Conservation (phyloP, 2,329 filamentous ascomycete species). For the Saccharata proteae region DNA sequence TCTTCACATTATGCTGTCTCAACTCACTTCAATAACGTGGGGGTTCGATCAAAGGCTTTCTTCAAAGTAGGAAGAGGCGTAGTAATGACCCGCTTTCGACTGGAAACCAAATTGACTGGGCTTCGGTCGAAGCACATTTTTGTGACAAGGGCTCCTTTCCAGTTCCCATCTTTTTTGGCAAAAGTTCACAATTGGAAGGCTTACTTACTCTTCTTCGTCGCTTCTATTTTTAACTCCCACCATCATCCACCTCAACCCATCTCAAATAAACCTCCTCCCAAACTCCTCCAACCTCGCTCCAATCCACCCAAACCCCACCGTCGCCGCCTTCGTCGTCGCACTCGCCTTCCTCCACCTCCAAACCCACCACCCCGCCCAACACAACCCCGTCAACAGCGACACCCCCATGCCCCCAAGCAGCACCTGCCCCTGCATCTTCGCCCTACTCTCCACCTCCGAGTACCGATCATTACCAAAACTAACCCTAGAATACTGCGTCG, state of each 20-base stretch:
- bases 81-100: too few species aligned
- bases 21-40: too few species aligned
- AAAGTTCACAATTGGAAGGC: too few species aligned
- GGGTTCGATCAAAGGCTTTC: too few species aligned
- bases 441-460: constrained; percentile 62
- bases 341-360: constrained; percentile 3
- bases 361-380: constrained; percentile 4
- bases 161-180: too few species aligned
- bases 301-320: constrained; percentile 1
- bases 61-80: too few species aligned
- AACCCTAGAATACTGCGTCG: constrained; percentile 83
- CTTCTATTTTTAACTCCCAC: too few species aligned
- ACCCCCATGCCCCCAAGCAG: constrained; percentile 11
- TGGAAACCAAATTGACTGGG: too few species aligned
- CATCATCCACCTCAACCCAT: not conserved
- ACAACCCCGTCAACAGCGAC: not conserved
- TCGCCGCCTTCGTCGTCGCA: not conserved
- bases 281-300: constrained; percentile 4
- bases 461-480: constrained; percentile 93
- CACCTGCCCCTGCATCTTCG: constrained; percentile 52
- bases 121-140: too few species aligned
- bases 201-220: too few species aligned
- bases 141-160: too few species aligned
- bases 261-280: constrained; percentile 3
- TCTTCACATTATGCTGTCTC: too few species aligned